Base-by-base conservation (phyloP, 345 rosid species). In the Citropsis articulata region DNA sequence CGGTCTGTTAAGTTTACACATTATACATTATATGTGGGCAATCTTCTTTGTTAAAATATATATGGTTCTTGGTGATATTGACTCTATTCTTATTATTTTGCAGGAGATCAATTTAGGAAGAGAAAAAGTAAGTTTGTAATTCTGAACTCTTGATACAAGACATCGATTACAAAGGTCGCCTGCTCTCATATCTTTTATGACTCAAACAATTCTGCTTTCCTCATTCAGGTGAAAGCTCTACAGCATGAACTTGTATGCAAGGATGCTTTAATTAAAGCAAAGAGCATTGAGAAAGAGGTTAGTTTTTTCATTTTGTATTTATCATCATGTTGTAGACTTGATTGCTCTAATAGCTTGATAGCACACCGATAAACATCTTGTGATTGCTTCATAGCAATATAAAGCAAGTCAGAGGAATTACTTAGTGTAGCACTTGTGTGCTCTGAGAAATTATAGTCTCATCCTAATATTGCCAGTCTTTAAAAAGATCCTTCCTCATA, bases 41-140 rank as follows among this genome's bases (percentile, higher is more conserved):
- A 38, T 69, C n/a, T 75, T 57, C 19, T 81, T 78, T 69, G 55
- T 61, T 2, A 12, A 30, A 45, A 45, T 19, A 21, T 62, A 6
- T 57, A 12, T 70, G n/a, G 31, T 30, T 75, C 2, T 64, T 3
- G 73, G 6, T 69, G 68, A 22, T 61, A 53, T 48, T 76, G 76
- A 72, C 63, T 72, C 7, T 55, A 24, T 69, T 69, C 24, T 77
- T 38, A 27, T 50, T 31, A 30, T 69, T 45, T 60, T 42, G 56
- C 93, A 89, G 93, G 93, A 91, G 83, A 77, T 88, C 80, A 89
- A 88, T 81, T 36, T 86, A 45, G 90, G 88, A 45, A 91, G 86
- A 78, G 92, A 88, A 10, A 86, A 79, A 87, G 94, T 86, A 76
- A 69, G 50, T 57, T 36, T 70, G 33, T 18, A 50, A 68, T 56